These are phyloP conservation scores for Candida quercuum DNA, from an alignment of 805 yeast species.

Conservation along the genomic window DNA sequence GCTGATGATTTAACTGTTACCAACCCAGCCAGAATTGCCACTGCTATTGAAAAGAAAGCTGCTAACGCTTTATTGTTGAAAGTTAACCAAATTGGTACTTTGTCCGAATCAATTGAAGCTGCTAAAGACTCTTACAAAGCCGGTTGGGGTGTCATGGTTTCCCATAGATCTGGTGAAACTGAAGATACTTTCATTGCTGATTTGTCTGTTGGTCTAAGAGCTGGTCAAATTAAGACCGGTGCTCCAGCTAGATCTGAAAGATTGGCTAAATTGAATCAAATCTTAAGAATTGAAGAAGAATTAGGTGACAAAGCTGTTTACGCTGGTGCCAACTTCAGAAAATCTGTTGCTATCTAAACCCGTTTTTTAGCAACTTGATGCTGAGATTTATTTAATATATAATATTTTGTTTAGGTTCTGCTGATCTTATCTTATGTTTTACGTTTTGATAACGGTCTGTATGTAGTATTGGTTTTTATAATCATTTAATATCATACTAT, in stretches of 20 bases:
- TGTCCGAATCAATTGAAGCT: slow-evolving; percentile 94
- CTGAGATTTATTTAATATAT: neutral
- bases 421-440: no score
- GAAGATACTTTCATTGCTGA: slow-evolving; percentile 99
- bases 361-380: neutral
- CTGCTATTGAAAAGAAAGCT: slow-evolving; percentile 94
- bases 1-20: slow-evolving; percentile 99
- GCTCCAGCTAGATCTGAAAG: slow-evolving; percentile 99
- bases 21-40: slow-evolving; percentile 90
- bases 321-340: slow-evolving; percentile 90
- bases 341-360: slow-evolving; percentile 28
- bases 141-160: slow-evolving; percentile 99
- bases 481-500: no score
- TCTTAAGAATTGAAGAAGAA: slow-evolving; percentile 97
- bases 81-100: slow-evolving; percentile 98
- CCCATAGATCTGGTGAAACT: slow-evolving; percentile 99
- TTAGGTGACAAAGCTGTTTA: slow-evolving; percentile 95
- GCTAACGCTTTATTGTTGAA: slow-evolving; percentile 92
- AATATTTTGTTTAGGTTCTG: no score
- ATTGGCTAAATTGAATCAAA: slow-evolving; percentile 98
- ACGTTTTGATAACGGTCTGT: no score
- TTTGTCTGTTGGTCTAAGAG: slow-evolving; percentile 93
- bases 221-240: slow-evolving; percentile 99
- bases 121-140: slow-evolving; percentile 93
- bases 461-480: no score